Evolutionary conservation across 352 stramenopile genomes (phyloP).

Genomic region (Phytophthora constricta): DNA sequence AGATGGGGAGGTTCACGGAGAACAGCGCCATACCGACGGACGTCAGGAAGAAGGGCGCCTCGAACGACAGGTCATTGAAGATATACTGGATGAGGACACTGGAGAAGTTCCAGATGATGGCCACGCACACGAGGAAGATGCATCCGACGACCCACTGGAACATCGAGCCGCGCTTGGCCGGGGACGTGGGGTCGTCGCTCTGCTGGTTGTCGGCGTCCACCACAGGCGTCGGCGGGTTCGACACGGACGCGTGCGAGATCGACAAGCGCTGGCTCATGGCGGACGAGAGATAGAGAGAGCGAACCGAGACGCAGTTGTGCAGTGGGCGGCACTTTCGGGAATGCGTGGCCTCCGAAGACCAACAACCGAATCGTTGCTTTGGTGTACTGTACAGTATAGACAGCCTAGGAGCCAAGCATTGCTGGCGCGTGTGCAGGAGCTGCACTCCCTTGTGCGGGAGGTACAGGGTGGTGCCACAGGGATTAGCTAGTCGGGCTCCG

Average conservation of each 20-base stretch:
- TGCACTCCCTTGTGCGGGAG: conserved; percentile 5
- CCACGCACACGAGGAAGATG: conserved; percentile 69
- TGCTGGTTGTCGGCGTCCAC: not conserved
- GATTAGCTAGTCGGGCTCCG: conserved; percentile 39
- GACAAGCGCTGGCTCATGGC: conserved; percentile 33
- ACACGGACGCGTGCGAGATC: conserved; percentile 33
- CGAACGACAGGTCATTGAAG: conserved; percentile 83
- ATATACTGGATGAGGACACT: conserved; percentile 90
- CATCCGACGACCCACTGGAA: conserved; percentile 72
- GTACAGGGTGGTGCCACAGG: conserved; percentile 7
- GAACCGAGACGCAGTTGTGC: conserved; percentile 6
- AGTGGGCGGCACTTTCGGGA: conserved; percentile 22
- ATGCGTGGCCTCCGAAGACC: conserved; percentile 11
- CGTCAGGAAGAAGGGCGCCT: conserved; percentile 86
- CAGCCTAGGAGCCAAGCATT: conserved; percentile 22
- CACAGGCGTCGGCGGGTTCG: conserved; percentile 26
- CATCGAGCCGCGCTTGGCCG: conserved; percentile 41
- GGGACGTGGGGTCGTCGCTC: conserved; percentile 11
- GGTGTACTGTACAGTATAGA: conserved; percentile 17
- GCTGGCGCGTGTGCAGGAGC: conserved; percentile 10
- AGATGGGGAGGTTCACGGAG: conserved; percentile 76
- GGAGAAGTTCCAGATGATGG: conserved; percentile 81
- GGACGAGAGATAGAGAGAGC: not conserved
- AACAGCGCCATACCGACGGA: conserved; percentile 85
- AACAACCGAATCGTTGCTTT: not conserved